Base-by-base conservation (phyloP, 345 rosid genomes). In the Noccaea caerulescens region DNA sequence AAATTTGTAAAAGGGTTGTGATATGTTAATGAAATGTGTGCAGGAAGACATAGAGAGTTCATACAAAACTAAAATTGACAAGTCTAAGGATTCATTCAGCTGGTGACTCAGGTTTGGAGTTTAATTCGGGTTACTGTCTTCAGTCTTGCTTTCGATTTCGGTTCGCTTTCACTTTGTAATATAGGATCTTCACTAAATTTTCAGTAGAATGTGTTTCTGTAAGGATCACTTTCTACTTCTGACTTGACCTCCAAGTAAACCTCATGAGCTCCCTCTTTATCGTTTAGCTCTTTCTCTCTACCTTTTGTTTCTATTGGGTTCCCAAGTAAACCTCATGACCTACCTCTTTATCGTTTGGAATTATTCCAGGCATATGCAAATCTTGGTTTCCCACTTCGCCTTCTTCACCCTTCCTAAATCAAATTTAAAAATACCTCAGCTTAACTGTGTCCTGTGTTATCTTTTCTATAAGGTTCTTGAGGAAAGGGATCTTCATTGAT, bases 41-140 rank as follows among this genome's bases (percentile, higher is more conserved):
- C 89, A 87, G 86, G 93, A 88, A 73, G 91, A 88, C 81, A 82
- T 80, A 44, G 85, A 83, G 72, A 81, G 64, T 70, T 79, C 81
- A 50, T 81, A 82, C 75, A 83, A 50, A 59, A 69, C 84, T 38
- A 84, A 82, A 65, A 65, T 79, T 20, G 86, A 80, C 61, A 80
- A 80, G 68, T 69, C 87, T 4, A 84, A 88, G 82, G 85, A 82
- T 60, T 58, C 84, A 25, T 25, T 25, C 27, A 25, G 27, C 27
- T 25, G 27, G 27, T 25, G 27, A 25, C 18, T 16, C 1, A n/a
- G n/a, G n/a, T n/a, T n/a, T n/a, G n/a, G 18, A 16, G 18, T 16
- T 16, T 16, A 16, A 16, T 44, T 88, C 85, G 6, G 92, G 42
- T 90, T 66, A 80, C 58, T 34, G 84, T 76, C 78, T 94, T 94